Conservation (phyloP, 2,329 filamentous ascomycete species). For the Botrytis hyacinthi region DNA sequence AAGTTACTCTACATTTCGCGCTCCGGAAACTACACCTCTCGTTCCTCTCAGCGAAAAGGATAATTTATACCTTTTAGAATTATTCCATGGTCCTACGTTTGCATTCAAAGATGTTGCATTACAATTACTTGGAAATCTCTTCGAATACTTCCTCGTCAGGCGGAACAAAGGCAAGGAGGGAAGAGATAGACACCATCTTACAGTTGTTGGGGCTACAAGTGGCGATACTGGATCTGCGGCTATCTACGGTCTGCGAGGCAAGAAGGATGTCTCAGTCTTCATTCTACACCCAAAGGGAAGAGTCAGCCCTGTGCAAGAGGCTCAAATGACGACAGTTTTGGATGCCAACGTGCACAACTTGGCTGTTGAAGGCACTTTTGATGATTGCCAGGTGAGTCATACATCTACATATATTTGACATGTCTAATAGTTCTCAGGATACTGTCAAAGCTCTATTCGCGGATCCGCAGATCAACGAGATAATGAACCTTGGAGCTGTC, state of each 20-base stretch:
- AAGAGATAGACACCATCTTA: slow-evolving; percentile 67
- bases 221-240: slow-evolving; percentile 92
- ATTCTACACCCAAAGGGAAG: slow-evolving; percentile 91
- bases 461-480: slow-evolving; percentile 78
- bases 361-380: slow-evolving; percentile 85
- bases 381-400: slow-evolving; percentile 76
- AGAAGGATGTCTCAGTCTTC: slow-evolving; percentile 95
- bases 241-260: slow-evolving; percentile 90
- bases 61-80: slow-evolving; percentile 82
- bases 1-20: slow-evolving; percentile 88
- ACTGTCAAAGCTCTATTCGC: slow-evolving; percentile 92
- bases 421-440: slow-evolving; percentile 51
- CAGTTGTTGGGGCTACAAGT: slow-evolving; percentile 82
- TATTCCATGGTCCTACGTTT: slow-evolving; percentile 95
- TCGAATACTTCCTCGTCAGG: slow-evolving; percentile 79
- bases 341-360: slow-evolving; percentile 93
- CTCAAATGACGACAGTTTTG: slow-evolving; percentile 93
- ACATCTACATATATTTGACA: slow-evolving; percentile 1
- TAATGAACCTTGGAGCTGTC: slow-evolving; percentile 82
- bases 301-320: slow-evolving; percentile 88
- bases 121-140: slow-evolving; percentile 94
- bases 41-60: slow-evolving; percentile 68
- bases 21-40: slow-evolving; percentile 73
- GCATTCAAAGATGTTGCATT: slow-evolving; percentile 95
- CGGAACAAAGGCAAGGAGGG: slow-evolving; percentile 69